Evolutionary conservation across 2,329 filamentous ascomycete species (phyloP).

Genomic region (Eutypella sp.): DNA sequence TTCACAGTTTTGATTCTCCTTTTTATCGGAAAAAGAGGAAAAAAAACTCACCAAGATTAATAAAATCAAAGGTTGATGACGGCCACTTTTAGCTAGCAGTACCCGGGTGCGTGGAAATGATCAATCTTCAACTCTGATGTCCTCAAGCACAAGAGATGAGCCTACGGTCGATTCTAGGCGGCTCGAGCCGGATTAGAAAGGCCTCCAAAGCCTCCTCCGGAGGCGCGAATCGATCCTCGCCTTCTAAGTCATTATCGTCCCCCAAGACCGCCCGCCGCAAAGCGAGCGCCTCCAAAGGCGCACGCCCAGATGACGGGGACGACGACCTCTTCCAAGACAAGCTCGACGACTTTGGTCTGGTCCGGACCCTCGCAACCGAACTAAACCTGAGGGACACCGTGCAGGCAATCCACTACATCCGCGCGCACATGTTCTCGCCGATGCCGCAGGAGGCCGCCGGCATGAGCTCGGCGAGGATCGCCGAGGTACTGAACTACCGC

Average conservation of each 20-base stretch:
- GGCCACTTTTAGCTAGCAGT: too few relatives aligned
- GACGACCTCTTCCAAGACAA: slow-evolving; percentile 36
- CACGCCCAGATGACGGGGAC: slow-evolving; percentile 14
- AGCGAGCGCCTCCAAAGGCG: slow-evolving; percentile 10
- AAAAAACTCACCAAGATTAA: too few relatives aligned
- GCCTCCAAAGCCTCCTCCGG: slow-evolving; percentile 15
- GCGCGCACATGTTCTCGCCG: slow-evolving; percentile 56
- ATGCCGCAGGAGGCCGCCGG: slow-evolving; percentile 54
- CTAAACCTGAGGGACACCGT: slow-evolving; percentile 55
- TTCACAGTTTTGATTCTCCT: too few relatives aligned
- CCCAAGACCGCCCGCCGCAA: slow-evolving; percentile 19
- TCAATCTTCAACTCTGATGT: slow-evolving; percentile 16
- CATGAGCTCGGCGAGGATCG: slow-evolving; percentile 58
- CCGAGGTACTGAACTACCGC: slow-evolving; percentile 60
- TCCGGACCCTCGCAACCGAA: slow-evolving; percentile 49
- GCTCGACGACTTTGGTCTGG: slow-evolving; percentile 57
- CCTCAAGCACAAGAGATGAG: slow-evolving; percentile 19
- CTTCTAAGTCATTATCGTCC: slow-evolving; percentile 11
- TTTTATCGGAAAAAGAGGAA: too few relatives aligned
- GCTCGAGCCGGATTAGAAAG: slow-evolving; percentile 29
- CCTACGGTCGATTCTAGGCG: slow-evolving; percentile 25
- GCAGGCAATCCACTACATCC: slow-evolving; percentile 61
- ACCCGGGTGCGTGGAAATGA: neutral
- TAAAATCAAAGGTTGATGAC: too few relatives aligned
- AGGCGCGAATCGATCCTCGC: slow-evolving; percentile 15